Evolutionary conservation across 176 grass and related monocot species (phyloP).

Genomic region (Carex myosuroides): DNA sequence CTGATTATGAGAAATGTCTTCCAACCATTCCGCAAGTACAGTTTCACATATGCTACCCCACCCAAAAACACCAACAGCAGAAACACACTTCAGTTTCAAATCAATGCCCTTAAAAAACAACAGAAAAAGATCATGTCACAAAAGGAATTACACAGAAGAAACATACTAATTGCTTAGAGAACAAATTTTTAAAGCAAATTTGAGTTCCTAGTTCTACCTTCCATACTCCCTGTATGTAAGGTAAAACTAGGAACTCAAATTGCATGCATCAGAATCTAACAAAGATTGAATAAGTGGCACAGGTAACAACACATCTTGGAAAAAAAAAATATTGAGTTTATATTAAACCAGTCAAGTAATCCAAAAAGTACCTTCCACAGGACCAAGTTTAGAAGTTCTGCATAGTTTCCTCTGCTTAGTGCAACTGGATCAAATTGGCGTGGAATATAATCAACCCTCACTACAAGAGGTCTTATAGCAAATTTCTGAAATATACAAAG

Average conservation of each 20-base stretch:
- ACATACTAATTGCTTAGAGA: neutral
- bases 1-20: slow-evolving; percentile 98
- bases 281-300: neutral
- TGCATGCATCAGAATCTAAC: neutral
- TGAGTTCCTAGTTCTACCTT: no score
- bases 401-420: slow-evolving; percentile 89
- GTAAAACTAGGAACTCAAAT: neutral
- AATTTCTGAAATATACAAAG: slow-evolving; percentile 62
- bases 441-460: slow-evolving; percentile 91
- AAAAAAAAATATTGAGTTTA: slow-evolving; percentile 13
- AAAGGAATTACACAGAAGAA: neutral
- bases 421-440: slow-evolving; percentile 80
- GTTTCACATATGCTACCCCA: slow-evolving; percentile 86
- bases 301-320: neutral
- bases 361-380: slow-evolving; percentile 75
- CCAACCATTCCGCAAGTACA: slow-evolving; percentile 81
- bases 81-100: slow-evolving; percentile 92
- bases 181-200: neutral
- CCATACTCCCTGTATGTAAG: neutral
- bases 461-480: slow-evolving; percentile 64
- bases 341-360: neutral
- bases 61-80: slow-evolving; percentile 86
- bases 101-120: slow-evolving; percentile 69
- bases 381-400: slow-evolving; percentile 96
- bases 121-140: neutral